Base-by-base conservation (phyloP, 192 early-diverging fungal genomes). In the Allomyces macrogynus region DNA sequence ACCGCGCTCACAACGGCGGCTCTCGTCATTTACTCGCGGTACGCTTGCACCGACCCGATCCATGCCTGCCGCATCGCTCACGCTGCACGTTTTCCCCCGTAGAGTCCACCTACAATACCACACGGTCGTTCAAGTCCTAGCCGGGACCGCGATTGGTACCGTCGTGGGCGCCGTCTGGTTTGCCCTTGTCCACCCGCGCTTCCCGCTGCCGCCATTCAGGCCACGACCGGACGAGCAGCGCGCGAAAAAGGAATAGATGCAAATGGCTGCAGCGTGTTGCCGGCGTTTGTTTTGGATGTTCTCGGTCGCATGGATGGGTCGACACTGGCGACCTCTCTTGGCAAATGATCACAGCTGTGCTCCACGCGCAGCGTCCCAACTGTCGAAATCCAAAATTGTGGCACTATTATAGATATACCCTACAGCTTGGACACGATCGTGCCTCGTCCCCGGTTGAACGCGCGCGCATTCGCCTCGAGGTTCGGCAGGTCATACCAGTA, bases 41-140 rank as follows among this genome's bases (percentile, higher is more conserved):
- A 5, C 5, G 16, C 32, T 61, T 26, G 7, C 32, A 5, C 61
- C 25, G 40, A 20, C 60, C 4, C 16, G 10, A n/a, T 10, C 3
- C 43, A 5, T 61, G 23, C 65, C 22, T 22, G 24, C 23, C 5
- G 7, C 32, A 40, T 40, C 0, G 7, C 32, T 40, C 7, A 40
- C 32, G 32, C 7, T 3, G 7, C 32, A 40, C 32, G 32, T 0
- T 40, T 8, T 40, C 5, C n/a, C 24, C 24, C 20, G 10, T 63
- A 86, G 87, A 26, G 75, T 90, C 23, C 80, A 88, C 66, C 70
- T 92, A 2, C 72, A 75, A 11, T 90, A 90, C 71, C 90, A 92
- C 63, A 87, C 84, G 0, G 64, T 76, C 43, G 69, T 74, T 27
- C 90, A 92, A 71, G 87, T 90, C 10, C n/a, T 81, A 3, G 79